Percentiles rank a stretch among this genome's conserved stretches.
Evolutionary conservation across 2,329 filamentous ascomycete species (phyloP).

Genomic region (Xylaria sp.): DNA sequence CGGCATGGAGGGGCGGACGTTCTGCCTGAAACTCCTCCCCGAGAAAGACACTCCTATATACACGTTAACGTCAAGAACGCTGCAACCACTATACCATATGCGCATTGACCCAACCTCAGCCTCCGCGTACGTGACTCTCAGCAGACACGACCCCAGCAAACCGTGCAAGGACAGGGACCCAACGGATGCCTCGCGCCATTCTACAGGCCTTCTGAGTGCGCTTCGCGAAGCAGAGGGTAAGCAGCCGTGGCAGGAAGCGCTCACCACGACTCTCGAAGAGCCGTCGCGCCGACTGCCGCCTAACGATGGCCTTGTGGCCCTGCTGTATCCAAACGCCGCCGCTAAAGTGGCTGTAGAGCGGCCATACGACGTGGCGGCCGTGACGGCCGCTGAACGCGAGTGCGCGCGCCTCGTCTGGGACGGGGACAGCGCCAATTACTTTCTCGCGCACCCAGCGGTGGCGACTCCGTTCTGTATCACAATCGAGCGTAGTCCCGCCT

Average conservation of each 20-base stretch:
- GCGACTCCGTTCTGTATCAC: conserved; percentile 68
- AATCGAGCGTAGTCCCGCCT: conserved; percentile 62
- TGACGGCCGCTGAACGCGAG: conserved; percentile 70
- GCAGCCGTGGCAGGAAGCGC: conserved; percentile 63
- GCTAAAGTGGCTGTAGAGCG: conserved; percentile 67
- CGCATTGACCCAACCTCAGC: conserved; percentile 67
- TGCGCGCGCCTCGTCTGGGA: conserved; percentile 76
- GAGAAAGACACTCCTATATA: conserved; percentile 69
- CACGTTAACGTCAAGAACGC: conserved; percentile 63
- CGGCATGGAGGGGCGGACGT: conserved; percentile 61
- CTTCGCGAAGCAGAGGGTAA: conserved; percentile 43
- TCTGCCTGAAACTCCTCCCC: conserved; percentile 62
- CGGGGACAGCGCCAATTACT: conserved; percentile 63
- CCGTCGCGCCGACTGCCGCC: conserved; percentile 58
- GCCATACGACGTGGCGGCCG: conserved; percentile 62
- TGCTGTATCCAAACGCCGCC: conserved; percentile 70
- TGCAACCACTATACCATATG: conserved; percentile 70
- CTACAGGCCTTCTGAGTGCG: conserved; percentile 39
- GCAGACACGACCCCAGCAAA: conserved; percentile 65
- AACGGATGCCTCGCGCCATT: conserved; percentile 37
- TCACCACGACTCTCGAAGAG: conserved; percentile 64
- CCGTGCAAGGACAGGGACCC: conserved; percentile 53
- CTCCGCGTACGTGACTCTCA: conserved; percentile 65
- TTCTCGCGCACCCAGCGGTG: conserved; percentile 67
- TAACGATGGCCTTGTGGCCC: conserved; percentile 68